Percentiles rank a stretch among this genome's conserved stretches.
Evolutionary conservation across 305 asterid species (phyloP).

Genomic region (Solanum hybrid): DNA sequence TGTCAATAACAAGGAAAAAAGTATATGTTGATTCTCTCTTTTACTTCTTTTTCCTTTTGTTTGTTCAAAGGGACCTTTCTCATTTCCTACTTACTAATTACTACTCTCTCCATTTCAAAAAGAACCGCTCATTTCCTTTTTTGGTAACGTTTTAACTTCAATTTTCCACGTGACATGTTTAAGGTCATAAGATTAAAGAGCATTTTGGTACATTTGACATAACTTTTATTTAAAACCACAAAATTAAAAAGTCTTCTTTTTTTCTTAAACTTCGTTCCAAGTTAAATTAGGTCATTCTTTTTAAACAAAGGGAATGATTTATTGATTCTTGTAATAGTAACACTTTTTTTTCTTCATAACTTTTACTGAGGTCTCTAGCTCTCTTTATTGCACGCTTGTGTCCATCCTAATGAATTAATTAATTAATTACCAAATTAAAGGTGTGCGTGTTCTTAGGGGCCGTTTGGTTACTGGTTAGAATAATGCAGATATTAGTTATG

Average conservation of each 20-base stretch:
- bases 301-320: not conserved
- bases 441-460: not conserved
- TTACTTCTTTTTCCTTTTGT: not conserved
- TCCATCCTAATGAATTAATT: not conserved
- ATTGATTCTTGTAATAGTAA: not conserved
- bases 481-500: too few species aligned
- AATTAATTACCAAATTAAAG: not conserved
- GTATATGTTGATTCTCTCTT: not conserved
- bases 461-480: too few species aligned
- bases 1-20: not conserved
- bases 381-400: constrained; percentile 2
- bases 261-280: too few species aligned
- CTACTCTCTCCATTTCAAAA: too few species aligned
- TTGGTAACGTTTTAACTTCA: too few species aligned
- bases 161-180: too few species aligned
- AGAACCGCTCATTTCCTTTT: too few species aligned
- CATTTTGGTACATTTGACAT: too few species aligned
- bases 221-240: too few species aligned
- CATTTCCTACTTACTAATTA: not conserved
- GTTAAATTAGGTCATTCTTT: too few species aligned
- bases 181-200: too few species aligned
- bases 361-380: not conserved
- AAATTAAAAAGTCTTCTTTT: too few species aligned
- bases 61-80: not conserved
- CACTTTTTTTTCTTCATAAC: not conserved